Percentiles rank a stretch among this genome's conserved stretches.
These are phyloP conservation scores for Thielaviopsis euricoi DNA, from an alignment of 2,329 filamentous ascomycete genomes.

Conservation along the genomic window DNA sequence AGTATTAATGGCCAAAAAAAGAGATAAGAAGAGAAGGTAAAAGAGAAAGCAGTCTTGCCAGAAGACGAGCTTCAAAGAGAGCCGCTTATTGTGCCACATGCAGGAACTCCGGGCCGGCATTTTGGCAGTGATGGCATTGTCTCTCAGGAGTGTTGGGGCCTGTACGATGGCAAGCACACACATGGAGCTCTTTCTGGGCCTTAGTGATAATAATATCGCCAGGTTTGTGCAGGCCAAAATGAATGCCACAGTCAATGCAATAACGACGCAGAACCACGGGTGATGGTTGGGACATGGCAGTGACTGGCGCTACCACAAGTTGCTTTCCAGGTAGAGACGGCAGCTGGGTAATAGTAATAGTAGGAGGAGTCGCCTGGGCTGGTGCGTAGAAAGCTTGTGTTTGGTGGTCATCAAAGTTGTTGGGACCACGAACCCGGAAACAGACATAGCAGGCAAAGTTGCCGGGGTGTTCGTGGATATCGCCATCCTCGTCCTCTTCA, in stretches of 20 bases:
- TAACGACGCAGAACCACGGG: constrained; percentile 22
- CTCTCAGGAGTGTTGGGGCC: constrained; percentile 22
- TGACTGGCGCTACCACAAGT: not conserved
- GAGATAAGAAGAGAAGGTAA: not conserved
- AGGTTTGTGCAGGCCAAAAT: constrained; percentile 21
- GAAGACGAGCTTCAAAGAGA: not conserved
- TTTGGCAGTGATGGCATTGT: constrained; percentile 17
- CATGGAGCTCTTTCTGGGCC: constrained; percentile 23
- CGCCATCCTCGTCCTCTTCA: constrained; percentile 14
- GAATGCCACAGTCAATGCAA: constrained; percentile 26
- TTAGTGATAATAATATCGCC: constrained; percentile 23
- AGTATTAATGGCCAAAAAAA: not conserved
- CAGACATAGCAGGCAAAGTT: constrained; percentile 28
- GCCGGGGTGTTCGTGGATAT: constrained; percentile 22
- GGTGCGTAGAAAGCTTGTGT: constrained; percentile 10
- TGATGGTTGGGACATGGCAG: not conserved
- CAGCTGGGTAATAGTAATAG: not conserved
- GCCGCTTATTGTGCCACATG: not conserved
- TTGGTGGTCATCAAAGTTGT: constrained; percentile 24
- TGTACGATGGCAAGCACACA: constrained; percentile 23
- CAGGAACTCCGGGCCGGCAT: constrained; percentile 21
- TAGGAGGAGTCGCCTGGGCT: too few relatives aligned
- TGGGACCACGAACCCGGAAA: constrained; percentile 24
- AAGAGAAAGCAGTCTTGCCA: not conserved
- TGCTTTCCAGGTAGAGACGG: not conserved